These are phyloP conservation scores for Alternaria gansuensis DNA, from an alignment of 2,329 filamentous ascomycete species.

Conservation along the genomic window DNA sequence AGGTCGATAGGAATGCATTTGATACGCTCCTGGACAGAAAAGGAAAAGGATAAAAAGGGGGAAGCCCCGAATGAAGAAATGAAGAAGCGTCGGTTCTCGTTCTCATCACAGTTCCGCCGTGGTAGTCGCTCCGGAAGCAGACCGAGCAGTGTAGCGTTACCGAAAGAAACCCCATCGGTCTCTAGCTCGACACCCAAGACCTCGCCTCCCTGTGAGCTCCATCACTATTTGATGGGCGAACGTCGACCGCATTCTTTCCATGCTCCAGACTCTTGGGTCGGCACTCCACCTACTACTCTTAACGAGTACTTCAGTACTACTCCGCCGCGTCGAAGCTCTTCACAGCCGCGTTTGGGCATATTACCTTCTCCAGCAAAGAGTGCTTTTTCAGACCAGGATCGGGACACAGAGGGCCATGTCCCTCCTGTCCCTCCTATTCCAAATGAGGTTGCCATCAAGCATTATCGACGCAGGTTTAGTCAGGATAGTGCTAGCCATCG, in stretches of 20 bases:
- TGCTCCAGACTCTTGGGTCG: constrained; percentile 43
- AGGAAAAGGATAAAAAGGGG: constrained; percentile 22
- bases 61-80: constrained; percentile 34
- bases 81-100: constrained; percentile 44
- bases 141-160: constrained; percentile 42
- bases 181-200: constrained; percentile 28
- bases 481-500: constrained; percentile 35
- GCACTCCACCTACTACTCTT: constrained; percentile 19
- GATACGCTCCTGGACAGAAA: constrained; percentile 20
- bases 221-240: constrained; percentile 22
- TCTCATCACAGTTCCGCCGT: constrained; percentile 48
- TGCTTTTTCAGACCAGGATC: constrained; percentile 33
- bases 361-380: constrained; percentile 46
- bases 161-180: constrained; percentile 24
- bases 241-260: constrained; percentile 44
- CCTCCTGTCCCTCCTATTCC: constrained; percentile 47
- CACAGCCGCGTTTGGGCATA: constrained; percentile 31
- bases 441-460: constrained; percentile 24
- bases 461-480: constrained; percentile 20
- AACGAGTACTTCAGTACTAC: constrained; percentile 24
- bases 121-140: constrained; percentile 44
- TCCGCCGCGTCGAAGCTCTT: constrained; percentile 12
- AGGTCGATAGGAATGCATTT: constrained; percentile 23
- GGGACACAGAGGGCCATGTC: constrained; percentile 32
- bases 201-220: constrained; percentile 39